Base-by-base conservation (phyloP, 1,284 basidiomycete species). In the Moesziomyces aphidis region DNA sequence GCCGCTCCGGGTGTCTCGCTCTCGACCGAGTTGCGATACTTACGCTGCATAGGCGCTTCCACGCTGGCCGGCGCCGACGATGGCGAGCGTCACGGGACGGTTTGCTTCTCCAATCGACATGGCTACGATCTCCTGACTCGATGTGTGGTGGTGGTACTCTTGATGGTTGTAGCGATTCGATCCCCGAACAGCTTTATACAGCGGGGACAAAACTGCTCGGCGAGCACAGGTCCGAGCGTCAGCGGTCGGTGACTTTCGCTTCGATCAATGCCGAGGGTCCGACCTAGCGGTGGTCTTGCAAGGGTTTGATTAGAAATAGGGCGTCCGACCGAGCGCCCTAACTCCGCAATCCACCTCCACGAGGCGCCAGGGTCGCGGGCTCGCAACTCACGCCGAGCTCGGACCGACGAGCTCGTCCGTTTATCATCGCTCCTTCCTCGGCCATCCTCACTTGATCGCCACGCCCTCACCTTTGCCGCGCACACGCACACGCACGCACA, bases 31-130 rank as follows among this genome's bases (percentile, higher is more conserved):
- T 36, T 19, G 11, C 13, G 46, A 11, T 11, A 65, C 62, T 65
- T 55, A 65, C 53, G 67, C 67, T 60, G 61, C 67, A 28, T 70
- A 70, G 21, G 67, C 66, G 48, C 55, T 62, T 42, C 66, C 66
- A 50, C 66, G 60, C 49, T 69, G 66, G 28, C 66, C 66, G 44
- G 66, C 66, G 55, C 66, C 66, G 19, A 69, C 55, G 42, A 69
- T 63, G 55, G 66, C 66, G 24, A 69, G 56, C n/a, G 66, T 69
- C 47, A 69, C 66, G 39, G 66, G 66, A 21, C 54, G 57, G 9
- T n/a, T 42, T 2, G 39, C 50, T 50, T 68, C 65, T 61, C 66
- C 66, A 23, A 63, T 70, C 45, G 67, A 63, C 67, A 64, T 70
- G 23, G 48, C 13, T 43, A 19, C 47, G 56, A 36, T 31, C 26